phyloP scores from a whole-genome alignment of 176 grass and related monocot genomes.

The Hordeum marinum region DNA sequence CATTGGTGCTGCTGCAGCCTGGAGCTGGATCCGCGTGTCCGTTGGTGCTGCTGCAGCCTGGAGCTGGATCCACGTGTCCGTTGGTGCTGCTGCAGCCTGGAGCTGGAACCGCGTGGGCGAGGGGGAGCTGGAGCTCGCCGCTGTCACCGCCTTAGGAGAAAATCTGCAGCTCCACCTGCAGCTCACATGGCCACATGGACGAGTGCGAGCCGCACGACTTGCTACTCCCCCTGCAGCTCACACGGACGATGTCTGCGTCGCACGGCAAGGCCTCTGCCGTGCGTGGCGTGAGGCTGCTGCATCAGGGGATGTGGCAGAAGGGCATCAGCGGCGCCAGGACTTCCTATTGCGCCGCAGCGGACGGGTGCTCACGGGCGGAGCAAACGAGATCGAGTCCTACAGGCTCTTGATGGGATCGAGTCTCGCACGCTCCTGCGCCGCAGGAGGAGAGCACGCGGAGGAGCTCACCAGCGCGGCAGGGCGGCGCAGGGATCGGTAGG shows the following conservation, averaged over 20 bases:
- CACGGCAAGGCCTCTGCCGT: constrained; percentile 27
- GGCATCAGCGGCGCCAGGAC: constrained; percentile 44
- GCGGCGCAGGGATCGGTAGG: too few species aligned
- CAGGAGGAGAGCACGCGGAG: too few species aligned
- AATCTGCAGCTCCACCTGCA: constrained; percentile 25
- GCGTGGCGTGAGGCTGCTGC: constrained; percentile 44
- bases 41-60: too few species aligned
- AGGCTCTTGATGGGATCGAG: too few species aligned
- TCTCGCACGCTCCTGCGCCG: too few species aligned
- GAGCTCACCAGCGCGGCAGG: too few species aligned
- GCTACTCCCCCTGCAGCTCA: constrained; percentile 40
- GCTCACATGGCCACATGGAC: constrained; percentile 43
- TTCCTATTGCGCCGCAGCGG: constrained; percentile 53
- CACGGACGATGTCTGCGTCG: neutral
- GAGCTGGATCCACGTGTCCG: constrained; percentile 22
- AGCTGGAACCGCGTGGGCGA: constrained; percentile 32
- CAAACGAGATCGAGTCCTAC: too few species aligned
- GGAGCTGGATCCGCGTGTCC: too few species aligned
- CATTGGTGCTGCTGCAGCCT: too few species aligned
- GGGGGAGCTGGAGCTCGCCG: constrained; percentile 58
- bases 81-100: too few species aligned
- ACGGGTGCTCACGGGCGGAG: neutral
- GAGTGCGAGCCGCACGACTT: constrained; percentile 48
- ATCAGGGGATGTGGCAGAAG: constrained; percentile 47
- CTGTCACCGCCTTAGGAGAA: constrained; percentile 46